These are phyloP conservation scores for Heritiera littoralis DNA, from an alignment of 345 rosid species.

Conservation along the genomic window DNA sequence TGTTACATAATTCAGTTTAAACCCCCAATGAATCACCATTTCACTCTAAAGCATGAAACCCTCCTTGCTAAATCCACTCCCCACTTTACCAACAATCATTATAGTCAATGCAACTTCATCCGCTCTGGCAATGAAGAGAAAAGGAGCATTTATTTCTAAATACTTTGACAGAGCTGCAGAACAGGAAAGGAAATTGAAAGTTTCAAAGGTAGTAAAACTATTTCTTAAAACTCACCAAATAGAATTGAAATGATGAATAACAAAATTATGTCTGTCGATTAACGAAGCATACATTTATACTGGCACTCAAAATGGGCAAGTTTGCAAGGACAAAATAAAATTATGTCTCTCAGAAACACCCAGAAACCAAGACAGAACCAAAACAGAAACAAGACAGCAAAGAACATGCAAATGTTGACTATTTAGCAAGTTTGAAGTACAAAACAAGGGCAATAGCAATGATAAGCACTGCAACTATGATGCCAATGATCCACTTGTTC, in stretches of 20 bases:
- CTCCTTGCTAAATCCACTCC: constrained; percentile 50
- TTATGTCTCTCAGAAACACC: constrained; percentile 16
- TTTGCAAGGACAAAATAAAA: constrained; percentile 17
- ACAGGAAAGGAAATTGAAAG: neutral
- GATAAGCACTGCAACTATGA: constrained; percentile 53
- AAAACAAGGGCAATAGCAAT: constrained; percentile 55
- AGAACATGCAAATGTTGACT: constrained; percentile 9
- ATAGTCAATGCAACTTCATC: constrained; percentile 72
- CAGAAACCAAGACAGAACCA: constrained; percentile 19
- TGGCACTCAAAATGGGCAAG: constrained; percentile 20
- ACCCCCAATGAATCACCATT: constrained; percentile 43
- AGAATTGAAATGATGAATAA: neutral
- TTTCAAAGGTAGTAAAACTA: neutral
- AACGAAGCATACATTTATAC: neutral
- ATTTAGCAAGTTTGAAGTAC: constrained; percentile 74
- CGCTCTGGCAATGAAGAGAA: constrained; percentile 45
- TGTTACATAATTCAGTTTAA: constrained; percentile 49
- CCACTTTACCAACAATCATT: constrained; percentile 65
- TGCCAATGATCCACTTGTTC: constrained; percentile 86
- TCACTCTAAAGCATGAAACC: constrained; percentile 48
- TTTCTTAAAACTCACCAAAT: neutral
- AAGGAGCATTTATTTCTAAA: neutral
- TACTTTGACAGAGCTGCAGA: neutral
- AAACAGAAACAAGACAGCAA: neutral
- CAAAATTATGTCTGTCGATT: neutral